Base-by-base conservation (phyloP, 2,329 filamentous ascomycete species). In the Tolypocladium nubicola region DNA sequence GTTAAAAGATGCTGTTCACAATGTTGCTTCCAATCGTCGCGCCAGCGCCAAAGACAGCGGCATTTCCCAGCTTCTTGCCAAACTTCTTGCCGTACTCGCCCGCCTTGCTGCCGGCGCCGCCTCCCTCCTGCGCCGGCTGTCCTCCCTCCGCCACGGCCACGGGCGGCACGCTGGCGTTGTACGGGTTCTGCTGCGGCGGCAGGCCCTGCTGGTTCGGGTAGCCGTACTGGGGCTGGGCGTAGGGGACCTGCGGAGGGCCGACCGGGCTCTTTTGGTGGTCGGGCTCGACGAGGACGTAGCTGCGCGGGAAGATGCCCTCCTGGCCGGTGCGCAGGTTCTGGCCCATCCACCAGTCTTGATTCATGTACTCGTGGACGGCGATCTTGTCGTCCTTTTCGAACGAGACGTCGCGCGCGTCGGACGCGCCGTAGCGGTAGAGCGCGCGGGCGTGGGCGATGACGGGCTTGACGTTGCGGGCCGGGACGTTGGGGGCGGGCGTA, bases 341-440 rank as follows among this genome's bases (percentile, higher is more conserved):
- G 64, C 93, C 93, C 79, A 90, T 87, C 90, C 91, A 97, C 93
- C 93, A 97, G 73, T 97, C 92, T 61, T 86, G 84, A 74, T 97
- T 97, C 87, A 96, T 94, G 77, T 96, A 92, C 74, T 96, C 90
- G 63, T 85, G 83, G 26, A 97, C 88, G 59, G 84, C 81, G 64
- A 97, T 79, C 62, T 80, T 79, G 75, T 97, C 93, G 68, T 92
- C 87, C 60, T 87, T 85, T 68, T 90, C 84, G 59, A 97, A 84
- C 2, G 83, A 84, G 61, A 96, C 79, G 70, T 97, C 93, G 59
- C 90, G 90, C 4, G 85, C 81, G 69, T 96, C 92, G 45, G 87
- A 71, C 10, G 87, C 89, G 39, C 79, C 81, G 77, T 97, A 97
- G 61, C 82, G 81, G 77, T 96, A 97, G 53, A 96, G 79, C 8